Evolutionary conservation across 805 yeast genomes (phyloP), one percentile per base, ranked within the genome.

Genomic region (Debaryomyces hansenii): DNA sequence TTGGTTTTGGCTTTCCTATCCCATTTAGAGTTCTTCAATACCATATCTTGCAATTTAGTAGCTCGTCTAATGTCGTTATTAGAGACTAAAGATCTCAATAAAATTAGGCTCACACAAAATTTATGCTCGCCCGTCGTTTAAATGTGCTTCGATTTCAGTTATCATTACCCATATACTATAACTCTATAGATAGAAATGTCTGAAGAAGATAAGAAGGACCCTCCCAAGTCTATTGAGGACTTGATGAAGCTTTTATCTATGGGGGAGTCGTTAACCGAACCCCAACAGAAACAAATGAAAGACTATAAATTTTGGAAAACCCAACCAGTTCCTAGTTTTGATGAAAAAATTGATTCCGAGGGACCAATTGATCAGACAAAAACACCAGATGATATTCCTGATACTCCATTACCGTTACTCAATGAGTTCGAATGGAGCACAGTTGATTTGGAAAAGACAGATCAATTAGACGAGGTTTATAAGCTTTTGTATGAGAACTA

Each of bases 221-320:
- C 50, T 8, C 46, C 54, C 31, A 74, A 76, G 54, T 58, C 74
- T 21, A 74, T 84, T 45, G 84, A 83, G 54, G 88, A 86, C 48
- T 74, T 87, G 43, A 66, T 87, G 52, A 72, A 72, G 58, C 72
- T 71, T 54, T 64, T 82, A 34, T 73, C 82, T 2, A 64, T 76
- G 72, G 82, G 82, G 31, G 78, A 78, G 50, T 75, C 75, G 51
- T 69, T 83, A 40, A 72, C 74, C n/a, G 82, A 74, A 37, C 72
- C 77, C 28, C 85, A 84, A 63, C 72, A 78, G 56, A 85, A 84
- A 52, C 79, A 83, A 18, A 90, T 90, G 87, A 83, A 87, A 43
- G 96, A 91, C 60, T 89, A 91, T 73, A 89, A 87, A 70, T 94
- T 94, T 69, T 94, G 99, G 99, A 88, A 87, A 60, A 94, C 99